Evolutionary conservation across 148 eudicot genomes (phyloP).

Genomic region (Vaccinium corymbosum): DNA sequence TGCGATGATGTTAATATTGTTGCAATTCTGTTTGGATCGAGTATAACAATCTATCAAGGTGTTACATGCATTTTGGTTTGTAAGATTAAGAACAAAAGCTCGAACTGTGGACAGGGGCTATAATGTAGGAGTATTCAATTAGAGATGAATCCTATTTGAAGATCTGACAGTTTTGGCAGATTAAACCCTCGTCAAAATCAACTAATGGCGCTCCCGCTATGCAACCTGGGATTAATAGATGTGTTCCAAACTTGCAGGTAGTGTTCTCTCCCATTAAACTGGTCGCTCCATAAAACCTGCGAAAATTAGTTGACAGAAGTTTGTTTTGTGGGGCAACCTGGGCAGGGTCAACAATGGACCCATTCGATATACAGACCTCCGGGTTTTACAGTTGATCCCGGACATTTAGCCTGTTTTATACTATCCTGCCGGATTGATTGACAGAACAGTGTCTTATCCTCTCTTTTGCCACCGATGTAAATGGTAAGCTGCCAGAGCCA

Average conservation of each 20-base stretch:
- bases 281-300: background rate
- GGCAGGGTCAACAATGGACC: background rate
- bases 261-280: background rate
- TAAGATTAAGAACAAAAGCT: background rate
- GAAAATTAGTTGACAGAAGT: background rate
- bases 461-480: background rate
- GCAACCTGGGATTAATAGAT: background rate
- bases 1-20: background rate
- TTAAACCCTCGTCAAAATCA: background rate
- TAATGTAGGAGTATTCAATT: background rate
- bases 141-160: background rate
- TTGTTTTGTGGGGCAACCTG: background rate
- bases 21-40: background rate
- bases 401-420: background rate
- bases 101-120: background rate
- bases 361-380: background rate
- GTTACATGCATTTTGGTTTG: background rate
- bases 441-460: background rate
- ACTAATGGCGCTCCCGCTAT: background rate
- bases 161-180: background rate
- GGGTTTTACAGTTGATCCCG: background rate
- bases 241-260: background rate
- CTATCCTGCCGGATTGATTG: background rate
- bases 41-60: background rate
- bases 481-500: background rate